Evolutionary conservation across 345 rosid genomes (phyloP).

Genomic region (Citropsis articulata): DNA sequence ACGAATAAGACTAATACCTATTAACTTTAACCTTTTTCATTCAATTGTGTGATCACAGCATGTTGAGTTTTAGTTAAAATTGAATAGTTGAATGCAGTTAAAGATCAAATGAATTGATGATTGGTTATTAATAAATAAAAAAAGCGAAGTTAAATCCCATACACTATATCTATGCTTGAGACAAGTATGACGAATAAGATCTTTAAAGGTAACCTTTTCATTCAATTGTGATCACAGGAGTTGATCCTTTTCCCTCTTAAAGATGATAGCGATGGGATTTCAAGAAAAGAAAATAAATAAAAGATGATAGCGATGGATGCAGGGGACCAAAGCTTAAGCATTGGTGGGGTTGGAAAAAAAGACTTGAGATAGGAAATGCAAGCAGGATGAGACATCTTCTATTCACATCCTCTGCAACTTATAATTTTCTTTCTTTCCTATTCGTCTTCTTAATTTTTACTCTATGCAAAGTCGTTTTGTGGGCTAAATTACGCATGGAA

Average conservation of each 20-base stretch:
- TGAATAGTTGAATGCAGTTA: neutral
- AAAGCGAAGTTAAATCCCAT: too few relatives aligned
- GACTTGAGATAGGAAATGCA: constrained; percentile 5
- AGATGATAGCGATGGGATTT: constrained; percentile 1
- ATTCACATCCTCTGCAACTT: neutral
- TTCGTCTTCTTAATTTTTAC: neutral
- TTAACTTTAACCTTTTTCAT: constrained; percentile 21
- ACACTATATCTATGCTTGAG: too few relatives aligned
- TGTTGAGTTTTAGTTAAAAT: neutral
- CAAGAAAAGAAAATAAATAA: neutral
- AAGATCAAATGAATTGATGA: too few relatives aligned
- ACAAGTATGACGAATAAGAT: too few relatives aligned
- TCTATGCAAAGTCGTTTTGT: neutral
- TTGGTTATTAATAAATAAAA: too few relatives aligned
- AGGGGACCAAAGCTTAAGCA: constrained; percentile 21
- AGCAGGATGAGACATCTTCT: neutral
- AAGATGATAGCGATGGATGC: constrained; percentile 8
- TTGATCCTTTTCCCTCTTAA: too few relatives aligned
- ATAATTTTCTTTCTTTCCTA: neutral
- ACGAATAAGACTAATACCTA: constrained; percentile 36
- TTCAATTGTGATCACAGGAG: too few relatives aligned
- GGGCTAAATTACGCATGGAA: neutral
- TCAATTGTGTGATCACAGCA: constrained; percentile 5
- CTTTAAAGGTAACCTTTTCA: too few relatives aligned
- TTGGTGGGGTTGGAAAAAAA: constrained; percentile 4